phyloP scores from a whole-genome alignment of 257 asterid genomes.

The Verbena officinalis region DNA sequence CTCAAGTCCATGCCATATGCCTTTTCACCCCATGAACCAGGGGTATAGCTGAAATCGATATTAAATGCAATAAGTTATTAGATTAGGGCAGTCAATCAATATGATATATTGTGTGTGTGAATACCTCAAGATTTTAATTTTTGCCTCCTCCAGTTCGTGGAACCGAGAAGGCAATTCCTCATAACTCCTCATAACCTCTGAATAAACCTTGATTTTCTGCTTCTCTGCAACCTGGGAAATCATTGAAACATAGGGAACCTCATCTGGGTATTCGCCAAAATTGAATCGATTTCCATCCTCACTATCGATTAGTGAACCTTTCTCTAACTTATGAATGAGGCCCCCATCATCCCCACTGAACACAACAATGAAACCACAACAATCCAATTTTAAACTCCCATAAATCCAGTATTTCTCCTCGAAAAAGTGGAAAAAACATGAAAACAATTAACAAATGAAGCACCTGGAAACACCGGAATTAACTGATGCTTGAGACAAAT shows the following conservation, averaged over 20 bases:
- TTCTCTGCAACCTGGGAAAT: constrained; percentile 41
- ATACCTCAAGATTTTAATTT: constrained; percentile 63
- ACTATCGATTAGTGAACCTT: constrained; percentile 27
- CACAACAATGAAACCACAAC: constrained; percentile 7
- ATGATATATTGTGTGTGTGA: too few species aligned
- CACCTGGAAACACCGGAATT: constrained; percentile 41
- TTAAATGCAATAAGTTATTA: too few species aligned
- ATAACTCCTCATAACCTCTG: constrained; percentile 52
- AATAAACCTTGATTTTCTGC: constrained; percentile 41
- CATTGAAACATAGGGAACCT: constrained; percentile 36
- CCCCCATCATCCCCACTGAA: constrained; percentile 37
- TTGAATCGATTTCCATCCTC: constrained; percentile 9
- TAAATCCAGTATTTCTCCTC: neutral
- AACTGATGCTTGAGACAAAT: constrained; percentile 28
- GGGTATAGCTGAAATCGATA: constrained; percentile 65
- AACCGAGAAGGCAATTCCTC: constrained; percentile 38
- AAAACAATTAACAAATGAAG: neutral
- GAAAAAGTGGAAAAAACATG: neutral
- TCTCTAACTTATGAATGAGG: constrained; percentile 33
- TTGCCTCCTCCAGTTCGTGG: constrained; percentile 49
- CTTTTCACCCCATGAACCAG: constrained; percentile 70
- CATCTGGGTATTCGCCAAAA: constrained; percentile 25
- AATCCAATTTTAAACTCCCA: constrained; percentile 9
- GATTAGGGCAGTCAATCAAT: too few species aligned
- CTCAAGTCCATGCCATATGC: constrained; percentile 32